phyloP scores from a whole-genome alignment of 306 rosid genomes.

The Quercus gilva region DNA sequence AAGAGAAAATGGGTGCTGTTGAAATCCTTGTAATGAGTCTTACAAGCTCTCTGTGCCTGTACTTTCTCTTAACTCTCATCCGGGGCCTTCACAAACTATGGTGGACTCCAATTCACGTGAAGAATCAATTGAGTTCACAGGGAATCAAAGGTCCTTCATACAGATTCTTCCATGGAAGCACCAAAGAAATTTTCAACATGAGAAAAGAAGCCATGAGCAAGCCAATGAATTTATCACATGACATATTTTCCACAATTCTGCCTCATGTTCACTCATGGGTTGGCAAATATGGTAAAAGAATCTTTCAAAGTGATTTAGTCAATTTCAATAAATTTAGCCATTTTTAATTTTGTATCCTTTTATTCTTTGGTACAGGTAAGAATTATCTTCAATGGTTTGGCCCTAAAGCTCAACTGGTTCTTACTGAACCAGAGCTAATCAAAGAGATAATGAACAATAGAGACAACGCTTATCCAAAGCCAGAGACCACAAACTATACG shows the following conservation, averaged over 20 bases:
- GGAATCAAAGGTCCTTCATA: conserved; percentile 27
- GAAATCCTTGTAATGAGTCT: too few relatives aligned
- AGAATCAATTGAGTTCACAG: conserved; percentile 1
- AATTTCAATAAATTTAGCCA: background rate
- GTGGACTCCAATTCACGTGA: background rate
- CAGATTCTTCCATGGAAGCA: conserved; percentile 21
- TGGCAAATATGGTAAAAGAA: background rate
- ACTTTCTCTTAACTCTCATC: background rate
- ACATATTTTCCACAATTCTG: conserved; percentile 4
- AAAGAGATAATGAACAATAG: conserved; percentile 21
- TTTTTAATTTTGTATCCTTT: background rate
- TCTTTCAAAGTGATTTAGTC: background rate
- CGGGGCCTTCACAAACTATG: background rate
- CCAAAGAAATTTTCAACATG: conserved; percentile 14
- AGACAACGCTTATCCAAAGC: conserved; percentile 14
- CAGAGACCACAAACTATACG: background rate
- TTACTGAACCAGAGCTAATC: conserved; percentile 26
- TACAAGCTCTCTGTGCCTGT: background rate
- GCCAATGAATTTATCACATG: conserved; percentile 14
- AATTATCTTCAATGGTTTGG: conserved; percentile 34
- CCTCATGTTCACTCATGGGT: conserved; percentile 22
- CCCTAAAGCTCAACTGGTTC: conserved; percentile 9
- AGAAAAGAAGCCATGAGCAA: conserved; percentile 1
- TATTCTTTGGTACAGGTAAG: conserved; percentile 18
- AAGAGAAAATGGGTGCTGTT: too few relatives aligned